Conservation (phyloP, 495 filamentous ascomycete species). For the Wilcoxina mikolae region DNA sequence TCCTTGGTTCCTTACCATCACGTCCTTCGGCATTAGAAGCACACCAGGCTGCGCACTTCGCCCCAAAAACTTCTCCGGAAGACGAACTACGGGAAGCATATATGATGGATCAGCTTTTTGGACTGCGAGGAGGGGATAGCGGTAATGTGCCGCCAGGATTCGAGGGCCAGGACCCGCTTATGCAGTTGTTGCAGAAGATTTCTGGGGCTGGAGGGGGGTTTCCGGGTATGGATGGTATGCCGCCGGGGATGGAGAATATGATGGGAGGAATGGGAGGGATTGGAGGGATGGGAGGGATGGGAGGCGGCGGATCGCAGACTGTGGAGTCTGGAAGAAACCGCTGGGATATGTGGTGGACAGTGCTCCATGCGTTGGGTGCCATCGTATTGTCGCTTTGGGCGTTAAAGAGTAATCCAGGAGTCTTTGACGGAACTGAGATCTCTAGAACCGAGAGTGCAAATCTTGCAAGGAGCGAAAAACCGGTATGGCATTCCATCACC, state of each 20-base stretch:
- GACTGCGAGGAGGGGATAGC: background rate
- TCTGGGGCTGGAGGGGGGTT: slow-evolving; percentile 14
- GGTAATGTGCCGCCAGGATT: background rate
- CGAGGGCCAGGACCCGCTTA: slow-evolving; percentile 22
- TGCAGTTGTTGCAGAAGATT: slow-evolving; percentile 26
- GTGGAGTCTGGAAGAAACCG: slow-evolving; percentile 7
- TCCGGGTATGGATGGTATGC: slow-evolving; percentile 4
- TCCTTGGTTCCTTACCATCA: slow-evolving; percentile 38
- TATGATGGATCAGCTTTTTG: slow-evolving; percentile 17
- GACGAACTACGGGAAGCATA: slow-evolving; percentile 34
- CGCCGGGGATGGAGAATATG: slow-evolving; percentile 20
- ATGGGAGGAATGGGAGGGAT: slow-evolving; percentile 12
- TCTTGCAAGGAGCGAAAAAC: slow-evolving; percentile 17
- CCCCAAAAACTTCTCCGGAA: slow-evolving; percentile 24
- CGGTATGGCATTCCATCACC: slow-evolving; percentile 12
- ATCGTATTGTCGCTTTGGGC: slow-evolving; percentile 20
- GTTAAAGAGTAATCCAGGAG: slow-evolving; percentile 9
- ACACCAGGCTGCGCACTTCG: slow-evolving; percentile 11
- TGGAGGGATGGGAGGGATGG: background rate
- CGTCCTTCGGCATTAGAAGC: background rate
- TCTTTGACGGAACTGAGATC: slow-evolving; percentile 19
- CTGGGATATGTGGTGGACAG: slow-evolving; percentile 24
- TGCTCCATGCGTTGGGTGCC: slow-evolving; percentile 18
- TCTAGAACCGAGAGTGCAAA: slow-evolving; percentile 12
- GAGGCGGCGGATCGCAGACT: slow-evolving; percentile 2